These are phyloP conservation scores for Picocystis sp. DNA, from an alignment of 163 green algal genomes.

Conservation along the genomic window DNA sequence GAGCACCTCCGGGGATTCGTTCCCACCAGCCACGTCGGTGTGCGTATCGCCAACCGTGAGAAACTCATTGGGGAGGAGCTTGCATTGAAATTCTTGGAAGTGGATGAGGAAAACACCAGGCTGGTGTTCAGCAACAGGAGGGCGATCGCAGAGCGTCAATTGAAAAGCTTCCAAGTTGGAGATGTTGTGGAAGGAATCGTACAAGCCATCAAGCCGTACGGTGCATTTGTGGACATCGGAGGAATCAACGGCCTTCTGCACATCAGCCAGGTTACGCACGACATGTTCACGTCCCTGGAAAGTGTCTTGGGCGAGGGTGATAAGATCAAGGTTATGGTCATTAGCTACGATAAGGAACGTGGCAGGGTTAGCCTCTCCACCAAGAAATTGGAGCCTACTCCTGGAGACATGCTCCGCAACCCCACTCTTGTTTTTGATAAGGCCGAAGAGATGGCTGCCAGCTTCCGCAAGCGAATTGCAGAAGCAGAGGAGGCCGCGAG, in stretches of 20 bases:
- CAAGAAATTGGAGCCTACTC: conserved; percentile 89
- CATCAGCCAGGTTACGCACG: conserved; percentile 89
- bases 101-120: conserved; percentile 72
- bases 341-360: conserved; percentile 70
- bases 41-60: conserved; percentile 35
- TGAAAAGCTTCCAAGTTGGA: conserved; percentile 34
- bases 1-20: conserved; percentile 75
- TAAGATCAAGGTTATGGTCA: conserved; percentile 89
- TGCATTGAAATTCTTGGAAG: conserved; percentile 79
- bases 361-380: conserved; percentile 79
- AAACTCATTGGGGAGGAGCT: conserved; percentile 58
- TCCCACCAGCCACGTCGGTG: conserved; percentile 60
- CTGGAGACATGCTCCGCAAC: conserved; percentile 87
- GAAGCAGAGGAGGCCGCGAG: conserved; percentile 22
- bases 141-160: conserved; percentile 18
- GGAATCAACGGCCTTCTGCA: conserved; percentile 85
- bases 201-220: conserved; percentile 77
- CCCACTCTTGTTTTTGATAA: conserved; percentile 83
- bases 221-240: conserved; percentile 90
- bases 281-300: conserved; percentile 76
- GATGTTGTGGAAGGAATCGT: conserved; percentile 84
- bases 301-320: conserved; percentile 68
- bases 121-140: conserved; percentile 54
- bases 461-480: conserved; percentile 57
- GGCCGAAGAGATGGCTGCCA: conserved; percentile 86